These are phyloP conservation scores for Microcos paniculata DNA, from an alignment of 345 rosid species.

Conservation along the genomic window DNA sequence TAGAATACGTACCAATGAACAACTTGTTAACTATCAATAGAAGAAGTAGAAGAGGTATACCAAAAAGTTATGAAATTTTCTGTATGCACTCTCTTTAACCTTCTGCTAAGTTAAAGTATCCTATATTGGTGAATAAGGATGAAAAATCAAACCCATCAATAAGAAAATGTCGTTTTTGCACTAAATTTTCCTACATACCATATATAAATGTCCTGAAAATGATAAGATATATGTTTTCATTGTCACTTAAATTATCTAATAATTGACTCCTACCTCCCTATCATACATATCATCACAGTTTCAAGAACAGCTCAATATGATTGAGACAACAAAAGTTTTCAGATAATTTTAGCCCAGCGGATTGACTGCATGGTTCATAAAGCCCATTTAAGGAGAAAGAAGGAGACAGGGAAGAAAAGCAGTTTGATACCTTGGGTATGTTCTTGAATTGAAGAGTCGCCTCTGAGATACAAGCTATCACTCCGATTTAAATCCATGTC, in stretches of 20 bases:
- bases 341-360: neutral
- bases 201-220: too few relatives aligned
- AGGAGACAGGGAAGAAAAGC: neutral
- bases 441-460: conserved; percentile 37
- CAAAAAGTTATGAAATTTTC: too few relatives aligned
- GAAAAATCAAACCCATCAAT: neutral
- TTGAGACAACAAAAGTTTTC: neutral
- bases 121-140: too few relatives aligned
- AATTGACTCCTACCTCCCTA: neutral
- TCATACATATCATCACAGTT: neutral
- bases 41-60: neutral
- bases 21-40: neutral
- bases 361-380: neutral
- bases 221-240: too few relatives aligned
- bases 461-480: conserved; percentile 47
- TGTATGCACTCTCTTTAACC: too few relatives aligned
- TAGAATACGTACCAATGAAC: conserved; percentile 14
- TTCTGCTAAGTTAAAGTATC: neutral
- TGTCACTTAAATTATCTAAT: neutral
- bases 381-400: neutral
- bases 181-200: too few relatives aligned
- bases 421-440: conserved; percentile 38
- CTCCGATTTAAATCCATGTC: conserved; percentile 36
- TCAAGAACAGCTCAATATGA: neutral
- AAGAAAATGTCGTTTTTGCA: neutral